Evolutionary conservation across 1,284 basidiomycete species (phyloP).

Genomic region (Cystobasidium sp.): DNA sequence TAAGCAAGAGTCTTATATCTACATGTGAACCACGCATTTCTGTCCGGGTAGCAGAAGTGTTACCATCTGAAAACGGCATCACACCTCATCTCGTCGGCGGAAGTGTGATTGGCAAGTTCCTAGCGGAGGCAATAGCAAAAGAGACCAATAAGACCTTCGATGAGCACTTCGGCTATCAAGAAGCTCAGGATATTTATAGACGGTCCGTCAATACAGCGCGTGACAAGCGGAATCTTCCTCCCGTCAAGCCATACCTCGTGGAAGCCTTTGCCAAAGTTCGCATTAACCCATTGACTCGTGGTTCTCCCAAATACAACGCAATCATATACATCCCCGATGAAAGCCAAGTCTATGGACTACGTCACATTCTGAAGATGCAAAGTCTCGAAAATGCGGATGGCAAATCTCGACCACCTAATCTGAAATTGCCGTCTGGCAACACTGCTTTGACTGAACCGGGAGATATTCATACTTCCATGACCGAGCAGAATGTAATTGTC

Average conservation of each 20-base stretch:
- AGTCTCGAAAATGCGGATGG: background rate
- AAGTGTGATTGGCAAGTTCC: background rate
- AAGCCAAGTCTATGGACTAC: background rate
- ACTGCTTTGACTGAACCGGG: background rate
- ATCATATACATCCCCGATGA: constrained; percentile 24
- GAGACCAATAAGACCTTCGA: background rate
- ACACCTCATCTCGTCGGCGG: constrained; percentile 3
- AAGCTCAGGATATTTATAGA: background rate
- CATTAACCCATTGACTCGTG: constrained; percentile 44
- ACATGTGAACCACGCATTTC: background rate
- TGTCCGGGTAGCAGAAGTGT: background rate
- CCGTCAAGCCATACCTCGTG: background rate
- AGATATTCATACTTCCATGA: no score
- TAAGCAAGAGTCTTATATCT: background rate
- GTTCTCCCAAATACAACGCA: constrained; percentile 48
- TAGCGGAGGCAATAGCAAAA: background rate
- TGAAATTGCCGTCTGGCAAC: background rate
- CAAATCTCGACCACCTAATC: background rate
- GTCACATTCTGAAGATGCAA: constrained; percentile 2
- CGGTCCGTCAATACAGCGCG: background rate
- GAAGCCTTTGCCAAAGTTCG: constrained; percentile 44
- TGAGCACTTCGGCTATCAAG: background rate
- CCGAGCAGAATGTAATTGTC: no score
- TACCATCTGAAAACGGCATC: background rate
- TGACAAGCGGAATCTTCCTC: background rate